Conservation (phyloP, 108 stramenopile species). For the Nitzschia inconspicua region DNA sequence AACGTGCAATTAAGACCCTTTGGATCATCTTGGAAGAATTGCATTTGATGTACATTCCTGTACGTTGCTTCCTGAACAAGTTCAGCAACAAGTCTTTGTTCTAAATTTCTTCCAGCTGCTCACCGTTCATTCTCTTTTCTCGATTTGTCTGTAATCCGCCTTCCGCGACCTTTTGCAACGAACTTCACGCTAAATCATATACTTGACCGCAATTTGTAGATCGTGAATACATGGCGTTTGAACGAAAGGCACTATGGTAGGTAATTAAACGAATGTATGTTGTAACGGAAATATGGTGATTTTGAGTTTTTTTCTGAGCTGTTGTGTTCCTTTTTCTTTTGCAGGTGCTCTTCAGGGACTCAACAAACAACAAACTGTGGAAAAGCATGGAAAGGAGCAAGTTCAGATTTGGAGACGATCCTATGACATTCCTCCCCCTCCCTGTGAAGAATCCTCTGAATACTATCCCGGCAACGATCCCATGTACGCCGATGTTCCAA, state of each 20-base stretch:
- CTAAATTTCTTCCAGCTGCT: not conserved
- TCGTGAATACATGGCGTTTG: slow-evolving; percentile 69
- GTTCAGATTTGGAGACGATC: slow-evolving; percentile 92
- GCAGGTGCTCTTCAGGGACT: slow-evolving; percentile 84
- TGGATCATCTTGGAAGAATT: slow-evolving; percentile 84
- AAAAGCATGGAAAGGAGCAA: slow-evolving; percentile 94
- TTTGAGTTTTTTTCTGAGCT: not conserved
- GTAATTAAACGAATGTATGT: not conserved
- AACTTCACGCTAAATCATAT: no score
- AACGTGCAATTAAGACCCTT: slow-evolving; percentile 91
- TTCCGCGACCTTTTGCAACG: no score
- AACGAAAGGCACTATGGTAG: slow-evolving; percentile 67
- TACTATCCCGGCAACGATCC: slow-evolving; percentile 91
- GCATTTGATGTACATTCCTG: slow-evolving; percentile 93
- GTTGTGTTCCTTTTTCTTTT: not conserved
- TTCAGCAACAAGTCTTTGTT: not conserved
- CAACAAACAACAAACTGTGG: slow-evolving; percentile 97
- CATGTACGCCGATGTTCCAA: slow-evolving; percentile 73
- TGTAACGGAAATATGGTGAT: not conserved
- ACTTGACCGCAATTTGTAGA: no score
- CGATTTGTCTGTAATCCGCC: no score
- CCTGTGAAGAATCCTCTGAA: slow-evolving; percentile 59
- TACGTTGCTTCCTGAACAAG: no score
- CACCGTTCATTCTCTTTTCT: not conserved
- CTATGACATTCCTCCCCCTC: slow-evolving; percentile 96